These are phyloP conservation scores for Mycena citricolor DNA, from an alignment of 1,284 basidiomycete species.

Conservation along the genomic window DNA sequence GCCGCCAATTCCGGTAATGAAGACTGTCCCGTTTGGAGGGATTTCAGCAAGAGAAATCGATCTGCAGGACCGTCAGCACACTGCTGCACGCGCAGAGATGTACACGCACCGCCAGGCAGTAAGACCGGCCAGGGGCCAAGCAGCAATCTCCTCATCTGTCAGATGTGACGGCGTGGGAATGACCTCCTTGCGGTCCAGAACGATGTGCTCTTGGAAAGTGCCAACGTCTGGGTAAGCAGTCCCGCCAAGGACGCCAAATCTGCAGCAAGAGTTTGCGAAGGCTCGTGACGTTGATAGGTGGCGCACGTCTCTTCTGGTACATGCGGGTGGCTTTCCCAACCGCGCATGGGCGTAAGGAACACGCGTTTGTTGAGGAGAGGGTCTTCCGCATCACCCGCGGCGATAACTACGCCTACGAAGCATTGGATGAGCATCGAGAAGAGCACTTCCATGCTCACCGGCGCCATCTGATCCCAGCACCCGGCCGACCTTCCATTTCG, in stretches of 20 bases:
- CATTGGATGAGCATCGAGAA: too few relatives aligned
- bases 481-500: too few relatives aligned
- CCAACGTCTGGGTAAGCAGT: conserved; percentile 54
- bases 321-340: conserved; percentile 67
- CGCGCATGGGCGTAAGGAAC: conserved; percentile 73
- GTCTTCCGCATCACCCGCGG: conserved; percentile 52
- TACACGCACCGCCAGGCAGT: conserved; percentile 77
- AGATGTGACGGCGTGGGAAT: conserved; percentile 70
- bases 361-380: conserved; percentile 63
- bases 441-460: too few relatives aligned
- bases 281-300: not conserved
- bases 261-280: too few relatives aligned
- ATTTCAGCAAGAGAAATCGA: conserved; percentile 53
- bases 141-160: conserved; percentile 66
- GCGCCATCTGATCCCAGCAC: too few relatives aligned
- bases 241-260: conserved; percentile 64
- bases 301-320: conserved; percentile 54
- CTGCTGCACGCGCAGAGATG: not conserved
- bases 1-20: conserved; percentile 81
- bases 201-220: conserved; percentile 77
- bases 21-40: conserved; percentile 64
- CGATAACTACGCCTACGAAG: conserved; percentile 70
- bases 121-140: conserved; percentile 75
- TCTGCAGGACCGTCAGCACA: not conserved
- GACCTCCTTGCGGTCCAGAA: conserved; percentile 70